Conservation (phyloP, 148 eudicot genomes). For the Camellia sinensis region DNA sequence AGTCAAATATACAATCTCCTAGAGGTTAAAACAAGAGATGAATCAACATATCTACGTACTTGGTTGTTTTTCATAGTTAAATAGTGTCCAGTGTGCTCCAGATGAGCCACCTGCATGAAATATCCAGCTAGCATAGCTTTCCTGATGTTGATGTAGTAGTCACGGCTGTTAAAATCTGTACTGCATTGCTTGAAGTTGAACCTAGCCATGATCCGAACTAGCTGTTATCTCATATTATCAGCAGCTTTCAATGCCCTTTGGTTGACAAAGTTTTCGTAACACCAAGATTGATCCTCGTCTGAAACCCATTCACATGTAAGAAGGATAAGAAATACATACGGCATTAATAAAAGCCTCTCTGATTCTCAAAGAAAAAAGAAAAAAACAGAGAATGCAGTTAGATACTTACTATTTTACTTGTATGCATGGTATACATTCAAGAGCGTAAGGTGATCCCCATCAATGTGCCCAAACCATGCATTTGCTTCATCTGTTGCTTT, state of each 20-base stretch:
- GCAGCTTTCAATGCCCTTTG: constrained; percentile 76
- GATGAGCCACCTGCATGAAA: constrained; percentile 97
- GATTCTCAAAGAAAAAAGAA: too few relatives aligned
- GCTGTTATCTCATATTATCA: constrained; percentile 91
- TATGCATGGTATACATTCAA: too few relatives aligned
- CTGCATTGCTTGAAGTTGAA: constrained; percentile 82
- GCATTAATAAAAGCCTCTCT: too few relatives aligned
- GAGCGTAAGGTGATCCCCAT: too few relatives aligned
- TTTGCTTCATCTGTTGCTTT: too few relatives aligned
- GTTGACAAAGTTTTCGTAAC: constrained; percentile 86
- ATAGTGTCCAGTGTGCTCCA: constrained; percentile 86
- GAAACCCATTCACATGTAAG: constrained; percentile 1
- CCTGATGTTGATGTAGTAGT: constrained; percentile 84
- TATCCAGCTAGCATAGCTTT: constrained; percentile 96
- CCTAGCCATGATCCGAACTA: constrained; percentile 80
- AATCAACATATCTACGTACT: constrained; percentile 29
- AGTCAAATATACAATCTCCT: neutral
- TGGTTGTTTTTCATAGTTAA: constrained; percentile 92
- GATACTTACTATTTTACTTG: too few relatives aligned
- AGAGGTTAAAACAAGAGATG: neutral
- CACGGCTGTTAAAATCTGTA: constrained; percentile 86
- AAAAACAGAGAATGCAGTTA: too few relatives aligned
- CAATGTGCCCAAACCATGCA: too few relatives aligned
- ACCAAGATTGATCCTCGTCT: constrained; percentile 90
- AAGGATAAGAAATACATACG: neutral